Conservation (phyloP, 225 moss, liverwort and hornwort genomes). For the Marchantia polymorpha region DNA sequence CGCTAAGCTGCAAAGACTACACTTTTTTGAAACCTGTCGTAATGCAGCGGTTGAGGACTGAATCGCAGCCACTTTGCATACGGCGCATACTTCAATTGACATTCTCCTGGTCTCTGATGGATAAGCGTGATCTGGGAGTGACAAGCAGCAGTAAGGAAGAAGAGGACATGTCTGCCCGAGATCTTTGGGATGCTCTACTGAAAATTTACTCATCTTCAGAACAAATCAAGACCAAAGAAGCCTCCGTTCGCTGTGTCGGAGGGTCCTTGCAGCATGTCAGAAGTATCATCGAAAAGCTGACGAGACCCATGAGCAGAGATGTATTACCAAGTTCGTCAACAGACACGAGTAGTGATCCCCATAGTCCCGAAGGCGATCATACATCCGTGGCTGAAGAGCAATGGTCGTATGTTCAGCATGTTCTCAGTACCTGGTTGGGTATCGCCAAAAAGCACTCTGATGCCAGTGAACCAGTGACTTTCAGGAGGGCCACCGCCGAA, state of each 20-base stretch:
- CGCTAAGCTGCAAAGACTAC: conserved; percentile 4
- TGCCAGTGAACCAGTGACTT: conserved; percentile 77
- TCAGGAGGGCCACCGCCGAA: conserved; percentile 79
- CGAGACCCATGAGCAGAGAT: conserved; percentile 6
- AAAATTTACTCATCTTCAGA: conserved; percentile 71
- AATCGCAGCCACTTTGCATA: conserved; percentile 76
- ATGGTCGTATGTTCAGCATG: conserved; percentile 41
- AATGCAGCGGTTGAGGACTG: conserved; percentile 51
- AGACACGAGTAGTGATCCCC: background rate
- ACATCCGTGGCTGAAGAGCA: background rate
- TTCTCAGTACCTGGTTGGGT: conserved; percentile 55
- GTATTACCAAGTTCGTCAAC: background rate
- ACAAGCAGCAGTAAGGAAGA: background rate
- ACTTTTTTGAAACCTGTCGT: conserved; percentile 66
- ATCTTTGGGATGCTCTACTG: conserved; percentile 64
- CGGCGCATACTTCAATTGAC: conserved; percentile 80
- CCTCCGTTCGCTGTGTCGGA: conserved; percentile 84
- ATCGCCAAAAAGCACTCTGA: conserved; percentile 61
- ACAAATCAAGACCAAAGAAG: conserved; percentile 82
- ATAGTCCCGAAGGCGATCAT: background rate
- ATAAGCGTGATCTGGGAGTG: background rate
- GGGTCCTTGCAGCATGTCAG: conserved; percentile 67
- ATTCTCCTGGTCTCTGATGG: conserved; percentile 62
- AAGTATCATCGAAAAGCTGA: conserved; percentile 10
- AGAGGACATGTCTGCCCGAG: conserved; percentile 45